These are phyloP conservation scores for Nitzschia palea DNA, from an alignment of 108 stramenopile genomes.

Conservation along the genomic window DNA sequence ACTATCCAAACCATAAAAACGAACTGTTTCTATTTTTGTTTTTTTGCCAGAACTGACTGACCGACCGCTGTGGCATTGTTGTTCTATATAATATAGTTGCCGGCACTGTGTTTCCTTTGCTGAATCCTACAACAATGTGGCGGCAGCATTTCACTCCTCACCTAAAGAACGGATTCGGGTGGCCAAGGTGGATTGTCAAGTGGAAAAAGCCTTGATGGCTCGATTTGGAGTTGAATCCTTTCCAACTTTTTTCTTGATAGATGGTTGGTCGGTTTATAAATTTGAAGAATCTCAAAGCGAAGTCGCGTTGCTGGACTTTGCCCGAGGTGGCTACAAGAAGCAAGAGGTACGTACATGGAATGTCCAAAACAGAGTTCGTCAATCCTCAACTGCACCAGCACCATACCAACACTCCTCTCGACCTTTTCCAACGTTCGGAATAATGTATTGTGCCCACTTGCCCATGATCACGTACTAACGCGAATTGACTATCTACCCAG, in stretches of 20 bases:
- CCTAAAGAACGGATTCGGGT: conserved; percentile 60
- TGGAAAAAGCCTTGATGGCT: conserved; percentile 56
- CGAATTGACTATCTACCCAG: too few species aligned
- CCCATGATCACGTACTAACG: too few species aligned
- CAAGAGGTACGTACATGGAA: conserved; percentile 34
- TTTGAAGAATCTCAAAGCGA: conserved; percentile 53
- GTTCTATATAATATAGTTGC: conserved; percentile 57
- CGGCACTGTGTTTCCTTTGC: conserved; percentile 69
- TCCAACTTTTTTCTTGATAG: conserved; percentile 78
- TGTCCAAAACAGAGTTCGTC: too few species aligned
- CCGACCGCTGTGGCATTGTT: too few species aligned
- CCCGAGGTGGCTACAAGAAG: conserved; percentile 48
- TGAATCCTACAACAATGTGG: conserved; percentile 57
- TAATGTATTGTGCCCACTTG: too few species aligned
- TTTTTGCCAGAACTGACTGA: too few species aligned
- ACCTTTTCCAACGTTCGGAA: not conserved
- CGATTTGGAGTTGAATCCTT: conserved; percentile 71
- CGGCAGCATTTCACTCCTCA: conserved; percentile 33
- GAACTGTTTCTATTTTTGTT: too few species aligned
- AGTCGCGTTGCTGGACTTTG: conserved; percentile 62
- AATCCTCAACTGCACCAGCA: too few species aligned
- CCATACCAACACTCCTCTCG: not conserved
- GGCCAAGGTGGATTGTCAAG: conserved; percentile 76
- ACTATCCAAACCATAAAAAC: too few species aligned
- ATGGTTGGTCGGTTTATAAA: conserved; percentile 77